These are phyloP conservation scores for Metschnikowia peoriensis DNA, from an alignment of 805 yeast genomes.

Conservation along the genomic window DNA sequence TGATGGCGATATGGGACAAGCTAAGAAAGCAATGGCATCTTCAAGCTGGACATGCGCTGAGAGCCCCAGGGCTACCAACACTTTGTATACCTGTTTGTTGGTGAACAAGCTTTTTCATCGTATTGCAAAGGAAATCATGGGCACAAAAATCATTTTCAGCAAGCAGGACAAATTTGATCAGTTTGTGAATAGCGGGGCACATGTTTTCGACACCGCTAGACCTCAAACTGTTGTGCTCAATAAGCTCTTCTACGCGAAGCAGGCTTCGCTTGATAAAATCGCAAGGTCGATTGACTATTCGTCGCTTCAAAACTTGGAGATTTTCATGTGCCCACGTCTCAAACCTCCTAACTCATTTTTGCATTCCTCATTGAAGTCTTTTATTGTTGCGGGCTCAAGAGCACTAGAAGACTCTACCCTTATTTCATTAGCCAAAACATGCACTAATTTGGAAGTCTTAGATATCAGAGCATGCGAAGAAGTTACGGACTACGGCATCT, in stretches of 20 bases:
- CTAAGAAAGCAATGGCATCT: conserved; percentile 45
- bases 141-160: conserved; percentile 55
- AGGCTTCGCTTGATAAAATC: conserved; percentile 51
- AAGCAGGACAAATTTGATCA: conserved; percentile 44
- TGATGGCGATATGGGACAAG: conserved; percentile 46
- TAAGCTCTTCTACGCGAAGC: conserved; percentile 56
- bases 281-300: conserved; percentile 42
- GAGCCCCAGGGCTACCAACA: neutral
- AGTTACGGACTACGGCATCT: conserved; percentile 73
- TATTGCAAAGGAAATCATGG: conserved; percentile 53
- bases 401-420: conserved; percentile 60
- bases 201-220: conserved; percentile 13
- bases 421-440: conserved; percentile 46
- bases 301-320: conserved; percentile 65
- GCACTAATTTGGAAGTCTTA: conserved; percentile 60
- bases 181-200: conserved; percentile 21
- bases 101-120: conserved; percentile 69
- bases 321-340: conserved; percentile 77
- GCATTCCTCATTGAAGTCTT: conserved; percentile 30
- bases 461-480: conserved; percentile 84
- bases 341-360: conserved; percentile 47
- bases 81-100: conserved; percentile 56
- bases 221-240: conserved; percentile 59
- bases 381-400: conserved; percentile 72
- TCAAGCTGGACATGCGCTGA: neutral